These are phyloP conservation scores for Tulasnella sp. DNA, from an alignment of 768 basidiomycete species.

Conservation along the genomic window DNA sequence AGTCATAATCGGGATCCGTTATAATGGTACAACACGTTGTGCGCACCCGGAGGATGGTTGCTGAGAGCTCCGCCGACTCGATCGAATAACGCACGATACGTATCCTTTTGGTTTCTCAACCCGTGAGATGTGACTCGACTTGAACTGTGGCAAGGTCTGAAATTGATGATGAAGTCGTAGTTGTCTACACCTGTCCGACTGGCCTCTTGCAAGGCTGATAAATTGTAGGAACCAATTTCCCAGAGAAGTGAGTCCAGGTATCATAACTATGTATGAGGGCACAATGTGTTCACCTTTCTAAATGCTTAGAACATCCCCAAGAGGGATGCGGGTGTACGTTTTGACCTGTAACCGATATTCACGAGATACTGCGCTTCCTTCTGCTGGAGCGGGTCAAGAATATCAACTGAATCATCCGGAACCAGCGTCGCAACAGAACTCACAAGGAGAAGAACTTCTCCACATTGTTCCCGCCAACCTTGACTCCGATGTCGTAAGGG, in stretches of 20 bases:
- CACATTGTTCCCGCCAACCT: conserved; percentile 75
- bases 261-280: neutral
- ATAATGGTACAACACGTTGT: neutral
- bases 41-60: neutral
- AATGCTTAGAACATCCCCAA: conserved; percentile 71
- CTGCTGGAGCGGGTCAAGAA: conserved; percentile 36
- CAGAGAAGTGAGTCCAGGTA: conserved; percentile 5
- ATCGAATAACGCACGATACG: conserved; percentile 15
- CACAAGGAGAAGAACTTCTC: conserved; percentile 91
- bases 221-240: conserved; percentile 80
- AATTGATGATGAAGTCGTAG: conserved; percentile 80
- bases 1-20: neutral
- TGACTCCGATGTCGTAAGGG: conserved; percentile 70
- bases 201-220: conserved; percentile 89
- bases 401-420: neutral
- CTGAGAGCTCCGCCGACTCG: conserved; percentile 29
- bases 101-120: conserved; percentile 55
- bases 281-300: conserved; percentile 59
- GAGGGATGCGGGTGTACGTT: conserved; percentile 81
- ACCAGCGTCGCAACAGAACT: conserved; percentile 37
- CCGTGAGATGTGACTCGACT: conserved; percentile 84
- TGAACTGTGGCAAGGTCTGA: conserved; percentile 65
- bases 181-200: conserved; percentile 86
- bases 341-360: conserved; percentile 94
- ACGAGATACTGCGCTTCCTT: conserved; percentile 67